Percentiles rank a stretch among this genome's conserved stretches.
Conservation (phyloP, 345 rosid species). For the Bruguiera gymnorhiza region DNA sequence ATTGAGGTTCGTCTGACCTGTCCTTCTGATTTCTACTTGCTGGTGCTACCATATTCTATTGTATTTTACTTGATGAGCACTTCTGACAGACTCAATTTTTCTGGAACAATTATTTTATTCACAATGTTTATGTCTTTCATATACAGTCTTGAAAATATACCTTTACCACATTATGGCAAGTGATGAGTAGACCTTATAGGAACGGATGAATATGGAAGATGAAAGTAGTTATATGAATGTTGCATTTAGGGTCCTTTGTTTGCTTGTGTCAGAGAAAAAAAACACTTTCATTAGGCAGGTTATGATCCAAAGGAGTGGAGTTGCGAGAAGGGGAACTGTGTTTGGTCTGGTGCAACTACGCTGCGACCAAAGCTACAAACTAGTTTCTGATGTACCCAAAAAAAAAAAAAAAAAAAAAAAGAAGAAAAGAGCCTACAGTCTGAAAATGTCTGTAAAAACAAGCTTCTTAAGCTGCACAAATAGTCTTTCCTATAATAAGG, state of each 20-base stretch:
- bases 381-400: too few relatives aligned
- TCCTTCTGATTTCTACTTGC: not conserved
- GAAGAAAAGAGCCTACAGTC: too few relatives aligned
- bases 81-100: too few relatives aligned
- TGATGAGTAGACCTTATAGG: not conserved
- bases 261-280: not conserved
- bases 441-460: not conserved
- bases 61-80: not conserved
- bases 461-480: not conserved
- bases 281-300: not conserved
- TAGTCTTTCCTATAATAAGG: not conserved
- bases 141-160: not conserved
- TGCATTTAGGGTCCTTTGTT: not conserved
- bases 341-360: not conserved
- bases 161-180: not conserved
- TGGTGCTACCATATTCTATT: not conserved
- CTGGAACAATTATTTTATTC: too few relatives aligned
- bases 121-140: not conserved
- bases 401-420: too few relatives aligned
- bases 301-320: not conserved
- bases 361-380: not conserved
- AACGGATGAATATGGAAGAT: not conserved
- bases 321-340: not conserved
- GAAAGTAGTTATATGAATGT: not conserved
- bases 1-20: slow-evolving; percentile 59